phyloP scores from a whole-genome alignment of 129 eudicot genomes.

The Saussurea involucrata region DNA sequence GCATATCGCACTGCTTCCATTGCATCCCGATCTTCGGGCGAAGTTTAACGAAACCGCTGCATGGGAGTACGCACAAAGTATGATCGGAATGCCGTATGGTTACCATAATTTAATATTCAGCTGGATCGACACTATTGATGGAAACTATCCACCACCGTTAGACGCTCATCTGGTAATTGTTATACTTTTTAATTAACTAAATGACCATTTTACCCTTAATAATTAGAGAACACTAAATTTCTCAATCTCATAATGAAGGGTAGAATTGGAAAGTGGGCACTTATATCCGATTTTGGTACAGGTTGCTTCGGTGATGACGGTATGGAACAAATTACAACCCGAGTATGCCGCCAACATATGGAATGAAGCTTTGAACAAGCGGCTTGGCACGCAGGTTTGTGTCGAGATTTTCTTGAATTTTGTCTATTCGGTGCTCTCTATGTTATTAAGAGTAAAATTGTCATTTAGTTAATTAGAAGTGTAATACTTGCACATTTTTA shows the following conservation, averaged over 20 bases:
- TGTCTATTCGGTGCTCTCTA: not conserved
- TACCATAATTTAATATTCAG: slow-evolving; percentile 91
- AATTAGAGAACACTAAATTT: not conserved
- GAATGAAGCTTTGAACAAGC: slow-evolving; percentile 95
- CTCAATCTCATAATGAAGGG: not conserved
- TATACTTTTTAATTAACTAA: not conserved
- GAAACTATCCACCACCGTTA: slow-evolving; percentile 87
- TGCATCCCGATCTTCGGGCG: slow-evolving; percentile 83
- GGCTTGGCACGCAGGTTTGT: slow-evolving; percentile 88
- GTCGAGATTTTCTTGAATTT: not conserved
- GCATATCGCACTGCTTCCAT: slow-evolving; percentile 90
- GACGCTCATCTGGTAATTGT: slow-evolving; percentile 80
- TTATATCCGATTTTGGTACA: slow-evolving; percentile 27
- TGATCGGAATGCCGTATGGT: slow-evolving; percentile 78
- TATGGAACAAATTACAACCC: slow-evolving; percentile 82
- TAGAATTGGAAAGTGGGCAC: not conserved
- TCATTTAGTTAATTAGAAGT: not conserved
- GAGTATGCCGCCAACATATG: slow-evolving; percentile 93
- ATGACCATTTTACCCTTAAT: not conserved
- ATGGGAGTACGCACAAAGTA: slow-evolving; percentile 89
- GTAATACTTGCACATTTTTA: not conserved
- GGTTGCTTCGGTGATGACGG: slow-evolving; percentile 98
- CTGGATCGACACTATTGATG: slow-evolving; percentile 88
- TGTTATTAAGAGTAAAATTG: not conserved
- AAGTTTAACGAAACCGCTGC: slow-evolving; percentile 90